These are phyloP conservation scores for Suillus lakei DNA, from an alignment of 768 basidiomycete genomes.

Conservation along the genomic window DNA sequence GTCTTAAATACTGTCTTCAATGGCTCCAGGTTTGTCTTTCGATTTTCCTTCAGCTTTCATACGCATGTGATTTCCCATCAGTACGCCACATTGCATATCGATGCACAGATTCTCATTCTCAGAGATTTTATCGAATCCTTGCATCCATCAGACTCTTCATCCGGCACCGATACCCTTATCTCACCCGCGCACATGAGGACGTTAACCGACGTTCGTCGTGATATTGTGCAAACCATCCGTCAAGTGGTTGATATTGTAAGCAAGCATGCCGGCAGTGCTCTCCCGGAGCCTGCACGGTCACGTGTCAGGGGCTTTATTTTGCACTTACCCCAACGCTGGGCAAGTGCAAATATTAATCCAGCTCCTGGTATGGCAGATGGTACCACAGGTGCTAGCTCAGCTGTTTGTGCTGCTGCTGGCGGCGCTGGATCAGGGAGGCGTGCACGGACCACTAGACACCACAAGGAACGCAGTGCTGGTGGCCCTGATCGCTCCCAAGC, in stretches of 20 bases:
- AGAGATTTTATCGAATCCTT: constrained; percentile 82
- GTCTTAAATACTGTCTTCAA: constrained; percentile 82
- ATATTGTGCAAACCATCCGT: constrained; percentile 87
- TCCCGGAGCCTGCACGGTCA: constrained; percentile 81
- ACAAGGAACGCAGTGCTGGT: constrained; percentile 45
- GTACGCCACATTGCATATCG: constrained; percentile 89
- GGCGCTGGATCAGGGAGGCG: constrained; percentile 24
- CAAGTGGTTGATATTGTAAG: constrained; percentile 88
- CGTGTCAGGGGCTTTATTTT: constrained; percentile 80
- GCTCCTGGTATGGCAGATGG: constrained; percentile 30
- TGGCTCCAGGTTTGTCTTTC: constrained; percentile 76
- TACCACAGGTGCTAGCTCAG: constrained; percentile 39
- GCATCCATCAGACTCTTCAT: constrained; percentile 42
- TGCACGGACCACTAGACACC: constrained; percentile 22
- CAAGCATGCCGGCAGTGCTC: constrained; percentile 83
- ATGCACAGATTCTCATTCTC: constrained; percentile 83
- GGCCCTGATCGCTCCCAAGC: constrained; percentile 36
- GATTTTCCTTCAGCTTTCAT: background rate
- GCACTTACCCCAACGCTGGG: constrained; percentile 83
- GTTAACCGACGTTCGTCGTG: constrained; percentile 74
- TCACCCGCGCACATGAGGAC: constrained; percentile 63
- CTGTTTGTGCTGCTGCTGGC: constrained; percentile 37
- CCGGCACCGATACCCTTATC: constrained; percentile 35
- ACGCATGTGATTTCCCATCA: constrained; percentile 31
- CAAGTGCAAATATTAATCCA: constrained; percentile 42